Evolutionary conservation across 148 eudicot genomes (phyloP).

Genomic region (Talinum fruticosum): DNA sequence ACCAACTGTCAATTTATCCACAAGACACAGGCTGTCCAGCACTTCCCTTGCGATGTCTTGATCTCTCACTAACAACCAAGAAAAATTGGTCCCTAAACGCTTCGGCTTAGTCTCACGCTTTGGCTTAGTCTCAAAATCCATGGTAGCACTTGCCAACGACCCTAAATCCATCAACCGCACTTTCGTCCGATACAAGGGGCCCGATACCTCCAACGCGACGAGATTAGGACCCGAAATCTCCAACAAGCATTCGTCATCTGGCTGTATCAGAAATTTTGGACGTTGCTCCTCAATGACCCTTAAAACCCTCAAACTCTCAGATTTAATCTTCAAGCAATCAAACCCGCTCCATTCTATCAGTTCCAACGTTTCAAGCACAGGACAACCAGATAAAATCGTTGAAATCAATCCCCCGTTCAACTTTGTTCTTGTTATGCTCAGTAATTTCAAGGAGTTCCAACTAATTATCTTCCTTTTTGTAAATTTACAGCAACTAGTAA

Average conservation of each 20-base stretch:
- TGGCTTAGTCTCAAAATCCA: slow-evolving; percentile 12
- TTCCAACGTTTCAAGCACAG: slow-evolving; percentile 27
- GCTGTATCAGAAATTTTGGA: not conserved
- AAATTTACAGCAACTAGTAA: slow-evolving; percentile 9
- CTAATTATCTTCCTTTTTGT: not conserved
- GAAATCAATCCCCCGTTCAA: slow-evolving; percentile 16
- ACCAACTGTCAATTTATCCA: slow-evolving; percentile 17
- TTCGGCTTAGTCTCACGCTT: too few species aligned
- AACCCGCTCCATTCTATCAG: slow-evolving; percentile 21
- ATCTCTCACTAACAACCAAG: slow-evolving; percentile 14
- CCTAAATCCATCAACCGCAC: slow-evolving; percentile 21
- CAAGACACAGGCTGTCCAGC: slow-evolving; percentile 28
- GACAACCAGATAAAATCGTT: slow-evolving; percentile 28
- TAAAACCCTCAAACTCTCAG: slow-evolving; percentile 25
- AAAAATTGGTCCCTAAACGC: too few species aligned
- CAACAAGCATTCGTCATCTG: not conserved
- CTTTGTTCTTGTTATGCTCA: slow-evolving; percentile 10
- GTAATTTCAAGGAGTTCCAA: slow-evolving; percentile 19
- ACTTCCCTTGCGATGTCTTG: slow-evolving; percentile 26
- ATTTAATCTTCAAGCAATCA: slow-evolving; percentile 18
- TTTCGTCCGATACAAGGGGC: slow-evolving; percentile 18
- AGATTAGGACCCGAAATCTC: slow-evolving; percentile 29
- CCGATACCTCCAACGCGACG: slow-evolving; percentile 23
- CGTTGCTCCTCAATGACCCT: slow-evolving; percentile 16
- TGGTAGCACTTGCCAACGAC: slow-evolving; percentile 20